Percentiles rank a stretch among this genome's conserved stretches.
These are phyloP conservation scores for Aureobasidium uvarum DNA, from an alignment of 2,329 filamentous ascomycete species.

Conservation along the genomic window DNA sequence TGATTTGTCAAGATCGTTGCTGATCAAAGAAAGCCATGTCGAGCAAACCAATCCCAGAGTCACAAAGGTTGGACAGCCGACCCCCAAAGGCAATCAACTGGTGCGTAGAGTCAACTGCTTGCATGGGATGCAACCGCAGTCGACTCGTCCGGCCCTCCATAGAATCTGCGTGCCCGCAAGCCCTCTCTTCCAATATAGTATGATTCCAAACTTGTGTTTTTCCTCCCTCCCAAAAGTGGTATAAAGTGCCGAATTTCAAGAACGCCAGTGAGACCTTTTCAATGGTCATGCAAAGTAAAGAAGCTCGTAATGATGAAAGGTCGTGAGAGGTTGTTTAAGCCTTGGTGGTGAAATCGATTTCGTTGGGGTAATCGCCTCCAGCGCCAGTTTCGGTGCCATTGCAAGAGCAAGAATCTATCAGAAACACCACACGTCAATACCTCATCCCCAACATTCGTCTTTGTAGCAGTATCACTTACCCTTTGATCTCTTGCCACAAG, in stretches of 20 bases:
- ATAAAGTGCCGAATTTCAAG: neutral
- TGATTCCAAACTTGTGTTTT: neutral
- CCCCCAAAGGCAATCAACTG: neutral
- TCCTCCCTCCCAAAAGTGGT: neutral
- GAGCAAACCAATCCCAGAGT: neutral
- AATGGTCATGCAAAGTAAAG: conserved; percentile 1
- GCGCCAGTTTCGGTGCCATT: conserved; percentile 67
- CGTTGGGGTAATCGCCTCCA: conserved; percentile 53
- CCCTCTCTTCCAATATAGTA: neutral
- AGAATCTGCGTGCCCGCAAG: neutral
- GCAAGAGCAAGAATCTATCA: conserved; percentile 59
- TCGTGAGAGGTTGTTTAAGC: conserved; percentile 21
- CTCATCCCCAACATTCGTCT: too few relatives aligned
- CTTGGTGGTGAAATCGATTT: conserved; percentile 85
- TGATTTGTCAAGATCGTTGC: neutral
- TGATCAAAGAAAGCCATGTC: neutral
- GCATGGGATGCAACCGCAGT: neutral
- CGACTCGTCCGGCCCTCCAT: neutral
- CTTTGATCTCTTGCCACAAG: conserved; percentile 72
- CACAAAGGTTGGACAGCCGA: neutral
- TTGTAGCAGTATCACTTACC: conserved; percentile 50
- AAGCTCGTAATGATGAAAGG: neutral
- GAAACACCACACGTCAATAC: neutral
- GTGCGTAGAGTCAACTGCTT: neutral
- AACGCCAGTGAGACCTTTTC: conserved; percentile 13